Base-by-base conservation (phyloP, 2,329 filamentous ascomycete species). In the Seiridium unicorne region DNA sequence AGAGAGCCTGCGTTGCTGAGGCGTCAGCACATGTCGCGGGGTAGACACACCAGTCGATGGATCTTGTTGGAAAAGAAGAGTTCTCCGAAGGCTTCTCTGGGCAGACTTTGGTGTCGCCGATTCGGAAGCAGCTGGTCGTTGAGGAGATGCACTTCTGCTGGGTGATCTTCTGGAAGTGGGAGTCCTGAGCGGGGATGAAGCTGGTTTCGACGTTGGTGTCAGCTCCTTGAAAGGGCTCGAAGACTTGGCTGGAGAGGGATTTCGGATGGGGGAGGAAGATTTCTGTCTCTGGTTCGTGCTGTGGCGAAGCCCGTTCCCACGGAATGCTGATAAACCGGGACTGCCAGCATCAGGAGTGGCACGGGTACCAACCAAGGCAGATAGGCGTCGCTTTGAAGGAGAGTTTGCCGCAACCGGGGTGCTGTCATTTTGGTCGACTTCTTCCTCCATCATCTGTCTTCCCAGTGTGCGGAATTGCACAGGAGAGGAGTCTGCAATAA, bases 11-110 rank as follows among this genome's bases (percentile, higher is more conserved):
- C 88, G 81, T 42, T 72, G 72, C 60, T 85, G 82, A 3, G 88
- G 87, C 3, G 84, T 89, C 5, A 92, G 72, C 10, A 90, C 75
- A 55, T 90, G 81, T 18, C 81, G 84, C 11, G 90, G 89, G 1
- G 87, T 89, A 18, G 81, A 80, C 40, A 79, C 70, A 3, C 87
- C 87, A 4, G 83, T 86, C 26, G 81, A 69, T 57, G 64, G 61
- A 44, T 71, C 61, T 38, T 66, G 64, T 46, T 66, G 67, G 61
- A 73, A 71, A 40, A 74, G 58, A 69, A 66, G 69, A 73, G 71
- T 80, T 74, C 35, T 77, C 68, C 63, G 59, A 5, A 49, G 44
- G 34, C 60, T 64, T 48, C 65, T 68, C 3, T 61, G 59, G 44
- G 63, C 61, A 36, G 70, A 69, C 36, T 51, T 65, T 5, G 69